phyloP scores from a whole-genome alignment of 2,329 filamentous ascomycete genomes.

The Aspergillus calidoustus region DNA sequence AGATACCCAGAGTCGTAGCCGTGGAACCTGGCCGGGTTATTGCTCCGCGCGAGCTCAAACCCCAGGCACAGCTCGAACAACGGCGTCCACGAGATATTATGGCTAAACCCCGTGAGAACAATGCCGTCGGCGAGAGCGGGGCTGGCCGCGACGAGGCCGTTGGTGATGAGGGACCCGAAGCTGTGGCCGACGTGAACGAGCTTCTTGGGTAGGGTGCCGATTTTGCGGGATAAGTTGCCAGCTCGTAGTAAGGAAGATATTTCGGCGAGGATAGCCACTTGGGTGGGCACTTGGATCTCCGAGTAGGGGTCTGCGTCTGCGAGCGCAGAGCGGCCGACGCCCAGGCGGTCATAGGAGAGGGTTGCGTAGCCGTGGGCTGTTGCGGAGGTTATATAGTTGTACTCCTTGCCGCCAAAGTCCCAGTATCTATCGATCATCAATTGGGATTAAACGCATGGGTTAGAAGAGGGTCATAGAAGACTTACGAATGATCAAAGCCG shows the following conservation, averaged over 20 bases:
- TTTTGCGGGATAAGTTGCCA: neutral
- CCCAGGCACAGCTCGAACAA: neutral
- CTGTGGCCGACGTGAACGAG: neutral
- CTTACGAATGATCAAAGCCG: neutral
- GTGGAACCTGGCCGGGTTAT: neutral
- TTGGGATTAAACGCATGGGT: neutral
- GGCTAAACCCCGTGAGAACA: neutral
- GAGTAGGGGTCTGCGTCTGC: neutral
- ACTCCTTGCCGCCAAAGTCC: neutral
- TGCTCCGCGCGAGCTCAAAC: neutral
- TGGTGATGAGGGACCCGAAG: neutral
- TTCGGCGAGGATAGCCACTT: neutral
- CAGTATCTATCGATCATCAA: neutral
- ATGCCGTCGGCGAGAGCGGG: neutral
- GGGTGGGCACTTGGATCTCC: neutral
- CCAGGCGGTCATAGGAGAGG: neutral
- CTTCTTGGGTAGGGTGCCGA: neutral
- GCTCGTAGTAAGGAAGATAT: neutral
- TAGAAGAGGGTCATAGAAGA: neutral
- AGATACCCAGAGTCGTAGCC: neutral
- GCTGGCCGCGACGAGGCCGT: neutral
- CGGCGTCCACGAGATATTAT: neutral
- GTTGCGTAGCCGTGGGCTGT: neutral
- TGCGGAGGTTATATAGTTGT: neutral
- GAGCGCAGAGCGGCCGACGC: neutral